Base-by-base conservation (phyloP, 2,329 filamentous ascomycete genomes). In the Verticillium alfalfae region DNA sequence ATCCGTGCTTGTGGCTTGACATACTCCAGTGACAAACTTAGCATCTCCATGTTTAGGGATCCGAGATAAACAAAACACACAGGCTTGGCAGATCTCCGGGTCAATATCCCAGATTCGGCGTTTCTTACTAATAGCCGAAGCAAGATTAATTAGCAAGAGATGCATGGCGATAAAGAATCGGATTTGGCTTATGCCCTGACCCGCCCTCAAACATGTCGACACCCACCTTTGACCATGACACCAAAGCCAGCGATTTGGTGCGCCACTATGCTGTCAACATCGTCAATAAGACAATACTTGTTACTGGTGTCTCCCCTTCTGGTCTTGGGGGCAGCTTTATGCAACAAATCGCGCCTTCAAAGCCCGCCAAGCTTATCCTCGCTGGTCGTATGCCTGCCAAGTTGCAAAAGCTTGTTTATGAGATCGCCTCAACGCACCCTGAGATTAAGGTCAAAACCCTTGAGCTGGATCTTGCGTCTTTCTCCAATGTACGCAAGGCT, bases 351-450 rank as follows among this genome's bases (percentile, higher is more conserved):
- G 79, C 80, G 22, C 67, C 72, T 12, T 74, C 73, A 34, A 67
- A 72, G 1, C 79, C 81, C 0, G 64, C 68, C 2, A 67, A 76
- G 34, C 76, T 84, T 60, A 78, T 81, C 58, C 75, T 82, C 34
- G 78, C 74, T 7, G 78, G 79, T 36, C 81, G 81, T 61, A 79
- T 71, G 56, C 59, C 67, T 5, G 59, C 70, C 15, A 84, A 81
- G 60, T 63, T 77, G 5, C 68, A 75, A 22, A 68, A 73, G 1
- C 76, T 77, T 0, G 71, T 72, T n/a, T 70, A 76, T 3, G 67
- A 70, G 58, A 71, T 83, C 60, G 58, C 61, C 13, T 65, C 67
- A 3, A 60, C 69, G 12, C 61, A 74, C 57, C 73, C 78, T 0
- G 62, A 66, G 1, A 72, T 80, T 26, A 56, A 70, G 31, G 72